Evolutionary conservation across 139 green algal species (phyloP), one percentile per base, ranked within the genome.

Genomic region (Spirogloea muscicola): DNA sequence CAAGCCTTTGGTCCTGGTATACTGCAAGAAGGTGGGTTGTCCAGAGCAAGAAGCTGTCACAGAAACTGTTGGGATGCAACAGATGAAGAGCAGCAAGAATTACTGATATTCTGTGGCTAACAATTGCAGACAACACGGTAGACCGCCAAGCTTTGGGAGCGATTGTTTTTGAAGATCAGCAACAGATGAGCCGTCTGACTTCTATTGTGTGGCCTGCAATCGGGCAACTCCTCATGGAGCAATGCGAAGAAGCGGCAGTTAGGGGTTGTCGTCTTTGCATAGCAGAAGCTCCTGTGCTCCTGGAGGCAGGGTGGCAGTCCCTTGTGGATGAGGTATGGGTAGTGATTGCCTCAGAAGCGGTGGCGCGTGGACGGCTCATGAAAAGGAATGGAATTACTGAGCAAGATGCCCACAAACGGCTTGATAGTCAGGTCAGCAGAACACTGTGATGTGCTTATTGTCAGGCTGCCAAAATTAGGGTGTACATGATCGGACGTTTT

Each of bases 311-410:
- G 21, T 77, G 38, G 21, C 27, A 77, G 21, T n/a, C 9, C 13
- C 31, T n/a, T 18, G 55, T 77, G 55, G 69, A 77, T 38, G 69
- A 77, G 60, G 69, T 77, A 2, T 77, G 69, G 69, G 69, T 77
- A 36, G 69, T 77, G 59, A 70, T 77, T 57, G 36, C 38, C 18
- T 48, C 69, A 6, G n/a, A n/a, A 48, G 36, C 33, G 13, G 46
- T 36, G 60, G 69, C 69, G 18, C 34, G 58, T n/a, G 36, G 38
- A 31, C 69, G 69, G 31, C 58, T 77, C 29, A 77, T 77, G 69
- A 34, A 43, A 1, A 37, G 69, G 18, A 77, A 77, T 39, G 34
- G 43, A 18, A 33, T 77, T 52, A 59, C 16, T 40, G 69, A 57
- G 18, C 55, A 77, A 57, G 69, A 77, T 33, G 69, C 69, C 0